Conservation (phyloP, 208 protist genomes). For the Phytomonas sp. region DNA sequence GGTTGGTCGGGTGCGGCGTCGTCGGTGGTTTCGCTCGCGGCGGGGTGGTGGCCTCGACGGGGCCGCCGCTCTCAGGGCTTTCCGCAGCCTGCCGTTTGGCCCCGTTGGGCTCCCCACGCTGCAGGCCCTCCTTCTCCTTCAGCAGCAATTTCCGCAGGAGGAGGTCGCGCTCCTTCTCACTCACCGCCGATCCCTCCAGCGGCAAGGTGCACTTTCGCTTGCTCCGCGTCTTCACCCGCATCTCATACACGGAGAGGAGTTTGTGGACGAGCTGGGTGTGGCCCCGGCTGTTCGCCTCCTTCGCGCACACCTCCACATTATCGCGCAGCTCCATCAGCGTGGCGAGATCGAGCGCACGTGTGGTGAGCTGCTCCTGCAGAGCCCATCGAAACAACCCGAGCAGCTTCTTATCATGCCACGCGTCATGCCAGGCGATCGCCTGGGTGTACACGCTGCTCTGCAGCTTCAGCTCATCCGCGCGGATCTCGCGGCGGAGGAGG, state of each 20-base stretch:
- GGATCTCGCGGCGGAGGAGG: slow-evolving; percentile 60
- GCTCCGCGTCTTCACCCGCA: slow-evolving; percentile 48
- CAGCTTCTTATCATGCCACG: slow-evolving; percentile 65
- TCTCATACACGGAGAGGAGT: slow-evolving; percentile 59
- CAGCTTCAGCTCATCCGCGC: slow-evolving; percentile 74
- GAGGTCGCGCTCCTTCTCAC: slow-evolving; percentile 55
- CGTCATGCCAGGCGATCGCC: slow-evolving; percentile 65
- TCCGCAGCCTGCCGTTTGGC: not conserved
- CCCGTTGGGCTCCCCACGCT: not conserved
- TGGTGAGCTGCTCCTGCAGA: slow-evolving; percentile 56
- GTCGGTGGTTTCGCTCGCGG: not conserved
- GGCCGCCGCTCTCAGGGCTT: not conserved
- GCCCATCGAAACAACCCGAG: slow-evolving; percentile 67
- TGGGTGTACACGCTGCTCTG: slow-evolving; percentile 55
- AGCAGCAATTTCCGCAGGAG: slow-evolving; percentile 52
- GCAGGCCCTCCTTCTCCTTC: not conserved
- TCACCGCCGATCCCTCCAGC: slow-evolving; percentile 42
- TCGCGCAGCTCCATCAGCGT: slow-evolving; percentile 76
- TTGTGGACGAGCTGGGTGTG: slow-evolving; percentile 60
- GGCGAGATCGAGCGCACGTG: slow-evolving; percentile 70
- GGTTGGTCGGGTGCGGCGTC: not conserved
- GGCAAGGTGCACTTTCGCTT: slow-evolving; percentile 62
- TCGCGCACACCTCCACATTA: slow-evolving; percentile 58
- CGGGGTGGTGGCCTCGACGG: not conserved
- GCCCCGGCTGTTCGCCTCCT: slow-evolving; percentile 47